Conservation (phyloP, 169 alveolate genomes). For the Cyclospora cayetanensis region DNA sequence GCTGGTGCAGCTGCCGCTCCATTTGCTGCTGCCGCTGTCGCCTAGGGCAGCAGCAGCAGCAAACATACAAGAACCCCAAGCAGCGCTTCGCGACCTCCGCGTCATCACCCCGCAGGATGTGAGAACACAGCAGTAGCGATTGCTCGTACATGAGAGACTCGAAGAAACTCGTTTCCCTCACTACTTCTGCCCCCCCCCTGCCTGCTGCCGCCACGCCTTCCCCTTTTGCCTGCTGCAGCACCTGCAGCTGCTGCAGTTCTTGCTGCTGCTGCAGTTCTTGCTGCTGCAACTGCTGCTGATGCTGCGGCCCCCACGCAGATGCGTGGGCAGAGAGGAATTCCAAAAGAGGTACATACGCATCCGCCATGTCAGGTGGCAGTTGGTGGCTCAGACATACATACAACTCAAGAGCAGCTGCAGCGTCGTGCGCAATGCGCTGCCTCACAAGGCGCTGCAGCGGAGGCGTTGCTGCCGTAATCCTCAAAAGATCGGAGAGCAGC, state of each 20-base stretch:
- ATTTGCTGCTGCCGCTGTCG: constrained; percentile 36
- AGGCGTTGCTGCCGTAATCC: not conserved
- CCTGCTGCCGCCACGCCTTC: not conserved
- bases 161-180: not conserved
- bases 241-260: constrained; percentile 40
- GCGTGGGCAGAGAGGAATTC: constrained; percentile 32
- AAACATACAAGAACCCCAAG: not conserved
- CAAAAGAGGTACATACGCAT: constrained; percentile 21
- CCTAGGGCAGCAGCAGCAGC: constrained; percentile 52
- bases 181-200: not conserved
- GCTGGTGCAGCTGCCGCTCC: constrained; percentile 47
- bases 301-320: constrained; percentile 45
- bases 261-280: constrained; percentile 12
- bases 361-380: constrained; percentile 1
- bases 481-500: constrained; percentile 34
- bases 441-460: constrained; percentile 28
- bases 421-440: not conserved
- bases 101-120: not conserved
- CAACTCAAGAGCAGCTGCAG: constrained; percentile 26
- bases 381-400: constrained; percentile 9
- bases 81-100: constrained; percentile 54
- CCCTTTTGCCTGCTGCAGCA: constrained; percentile 22
- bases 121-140: constrained; percentile 38
- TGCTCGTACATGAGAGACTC: not conserved
- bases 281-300: not conserved